Evolutionary conservation across 306 rosid species (phyloP), one percentile per base, ranked within the genome.

Genomic region (Carpinus viminea): DNA sequence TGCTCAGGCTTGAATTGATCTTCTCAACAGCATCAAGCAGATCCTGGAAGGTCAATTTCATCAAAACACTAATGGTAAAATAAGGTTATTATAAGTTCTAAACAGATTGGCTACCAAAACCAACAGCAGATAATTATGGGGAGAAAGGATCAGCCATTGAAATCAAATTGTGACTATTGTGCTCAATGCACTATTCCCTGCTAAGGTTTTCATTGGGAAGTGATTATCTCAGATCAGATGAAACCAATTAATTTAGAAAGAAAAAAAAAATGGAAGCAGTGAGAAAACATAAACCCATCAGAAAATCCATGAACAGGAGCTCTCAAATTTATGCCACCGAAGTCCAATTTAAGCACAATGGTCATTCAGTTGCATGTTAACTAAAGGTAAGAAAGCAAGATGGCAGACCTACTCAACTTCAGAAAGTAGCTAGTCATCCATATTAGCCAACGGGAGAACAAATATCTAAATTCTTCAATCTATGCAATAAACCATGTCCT

Each of bases 1-100:
- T 82, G 78, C 81, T 83, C 76, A 89, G 88, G 84, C 87, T 78
- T 68, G 93, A 85, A 77, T 91, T 95, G 75, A 95, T 88, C 88
- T 95, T 95, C 77, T 92, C 95, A 74, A 87, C 97, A 62, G 98
- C 97, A 17, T 74, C 84, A 71, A 91, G 85, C 68, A 95, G 83
- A 76, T 92, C 98, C 98, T 92, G 78, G 15, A 24, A 80, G 78
- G 59, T 72, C 57, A 38, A 71, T 41, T 80, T 51, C 73, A 65
- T 59, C 77, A 75, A 48, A 66, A 69, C 66, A 52, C 77, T 10
- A 61, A 24, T 4, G 51, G 9, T 5, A 24, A 38, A 66, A 66
- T 7, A 10, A 36, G 3, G 4, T 66, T 9, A 41, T 66, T 66
- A 66, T 4, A 41, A 66, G 26, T 41, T 66, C 45, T 15, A 31